phyloP scores from a whole-genome alignment of 257 asterid genomes.

The Solanum paucissectum region DNA sequence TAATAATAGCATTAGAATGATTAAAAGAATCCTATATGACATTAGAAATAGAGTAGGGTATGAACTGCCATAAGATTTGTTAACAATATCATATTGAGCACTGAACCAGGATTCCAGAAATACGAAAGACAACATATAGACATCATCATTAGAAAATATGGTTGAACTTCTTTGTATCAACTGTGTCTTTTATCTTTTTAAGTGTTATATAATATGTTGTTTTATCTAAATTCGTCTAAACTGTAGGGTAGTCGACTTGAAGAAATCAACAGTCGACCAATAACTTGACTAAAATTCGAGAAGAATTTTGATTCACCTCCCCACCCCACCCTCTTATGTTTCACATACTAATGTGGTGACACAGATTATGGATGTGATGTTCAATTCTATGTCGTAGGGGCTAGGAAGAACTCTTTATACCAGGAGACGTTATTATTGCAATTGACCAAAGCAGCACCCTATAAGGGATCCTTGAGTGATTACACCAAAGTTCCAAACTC shows the following conservation, averaged over 20 bases:
- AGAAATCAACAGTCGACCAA: neutral
- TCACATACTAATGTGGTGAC: neutral
- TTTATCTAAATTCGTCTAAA: neutral
- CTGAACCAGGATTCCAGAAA: neutral
- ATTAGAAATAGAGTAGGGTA: neutral
- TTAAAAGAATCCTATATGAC: neutral
- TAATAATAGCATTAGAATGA: neutral
- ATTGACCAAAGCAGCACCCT: neutral
- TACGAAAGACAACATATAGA: neutral
- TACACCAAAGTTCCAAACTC: no score
- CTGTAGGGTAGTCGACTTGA: neutral
- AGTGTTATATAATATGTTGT: neutral
- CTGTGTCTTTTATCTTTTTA: neutral
- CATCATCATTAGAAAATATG: neutral
- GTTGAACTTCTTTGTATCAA: neutral
- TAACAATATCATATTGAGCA: neutral
- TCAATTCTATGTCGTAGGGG: neutral
- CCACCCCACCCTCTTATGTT: neutral
- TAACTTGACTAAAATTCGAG: neutral
- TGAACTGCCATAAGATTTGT: neutral
- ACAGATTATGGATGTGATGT: neutral
- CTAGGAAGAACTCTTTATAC: neutral
- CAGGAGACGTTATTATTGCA: neutral
- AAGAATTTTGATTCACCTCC: neutral
- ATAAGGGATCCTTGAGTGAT: neutral